phyloP scores from a whole-genome alignment of 2,329 filamentous ascomycete genomes.

The Colletotrichum euphorbiae region DNA sequence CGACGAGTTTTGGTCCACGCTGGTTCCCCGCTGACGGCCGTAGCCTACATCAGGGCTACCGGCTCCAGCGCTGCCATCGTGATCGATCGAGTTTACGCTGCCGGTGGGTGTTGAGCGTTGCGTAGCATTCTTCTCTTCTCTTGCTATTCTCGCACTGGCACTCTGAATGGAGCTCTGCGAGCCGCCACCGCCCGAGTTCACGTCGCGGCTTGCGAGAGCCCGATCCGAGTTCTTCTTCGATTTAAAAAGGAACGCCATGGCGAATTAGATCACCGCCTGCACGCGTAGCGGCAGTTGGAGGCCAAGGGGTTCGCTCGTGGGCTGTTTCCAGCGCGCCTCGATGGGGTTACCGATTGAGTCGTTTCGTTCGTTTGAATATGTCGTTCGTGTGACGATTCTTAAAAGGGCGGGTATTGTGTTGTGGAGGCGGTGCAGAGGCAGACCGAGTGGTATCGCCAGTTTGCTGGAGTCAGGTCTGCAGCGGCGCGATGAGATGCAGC shows the following conservation, averaged over 20 bases:
- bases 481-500: constrained; percentile 33
- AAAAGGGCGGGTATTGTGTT: constrained; percentile 9
- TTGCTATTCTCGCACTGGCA: constrained; percentile 47
- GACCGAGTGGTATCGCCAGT: constrained; percentile 24
- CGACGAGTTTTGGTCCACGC: constrained; percentile 60
- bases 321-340: constrained; percentile 41
- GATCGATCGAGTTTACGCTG: constrained; percentile 79
- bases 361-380: constrained; percentile 20
- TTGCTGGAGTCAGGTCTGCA: constrained; percentile 29
- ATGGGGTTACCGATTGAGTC: constrained; percentile 25
- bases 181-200: constrained; percentile 49
- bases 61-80: constrained; percentile 66
- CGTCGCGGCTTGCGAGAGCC: constrained; percentile 66
- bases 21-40: constrained; percentile 65
- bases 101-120: constrained; percentile 80
- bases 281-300: constrained; percentile 47
- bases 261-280: constrained; percentile 54
- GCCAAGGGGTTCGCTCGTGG: constrained; percentile 32
- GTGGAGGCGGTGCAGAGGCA: constrained; percentile 22
- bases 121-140: constrained; percentile 65
- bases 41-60: constrained; percentile 75
- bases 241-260: constrained; percentile 86
- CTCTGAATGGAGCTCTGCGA: constrained; percentile 63
- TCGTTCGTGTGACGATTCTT: constrained; percentile 18
- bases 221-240: constrained; percentile 81